phyloP scores from a whole-genome alignment of 352 stramenopile species.

The Phytophthora quininea region DNA sequence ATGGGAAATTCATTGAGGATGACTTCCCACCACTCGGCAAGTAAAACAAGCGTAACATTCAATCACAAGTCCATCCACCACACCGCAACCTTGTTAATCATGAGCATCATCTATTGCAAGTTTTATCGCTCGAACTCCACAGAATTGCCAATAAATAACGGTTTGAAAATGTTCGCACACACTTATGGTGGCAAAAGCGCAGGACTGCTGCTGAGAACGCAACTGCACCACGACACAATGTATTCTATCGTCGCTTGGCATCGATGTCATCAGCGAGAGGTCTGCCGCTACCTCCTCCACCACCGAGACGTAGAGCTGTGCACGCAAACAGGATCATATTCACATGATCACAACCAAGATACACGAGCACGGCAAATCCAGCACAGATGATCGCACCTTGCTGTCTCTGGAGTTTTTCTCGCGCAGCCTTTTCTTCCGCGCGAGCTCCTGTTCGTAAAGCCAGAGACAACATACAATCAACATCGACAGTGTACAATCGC shows the following conservation, averaged over 20 bases:
- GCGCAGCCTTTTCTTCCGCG: slow-evolving; percentile 74
- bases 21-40: slow-evolving; percentile 78
- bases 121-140: slow-evolving; percentile 16
- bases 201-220: not conserved
- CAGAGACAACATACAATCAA: not conserved
- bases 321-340: too few species aligned
- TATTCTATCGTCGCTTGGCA: slow-evolving; percentile 41
- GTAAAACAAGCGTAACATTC: slow-evolving; percentile 30
- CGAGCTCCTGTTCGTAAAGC: slow-evolving; percentile 47
- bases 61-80: slow-evolving; percentile 27
- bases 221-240: slow-evolving; percentile 14
- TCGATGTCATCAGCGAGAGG: slow-evolving; percentile 22
- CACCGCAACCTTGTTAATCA: not conserved
- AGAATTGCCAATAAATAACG: slow-evolving; percentile 45
- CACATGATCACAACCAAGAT: too few species aligned
- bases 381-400: slow-evolving; percentile 39
- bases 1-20: slow-evolving; percentile 59
- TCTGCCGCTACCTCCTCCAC: slow-evolving; percentile 32
- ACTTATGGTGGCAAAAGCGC: slow-evolving; percentile 1
- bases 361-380: not conserved
- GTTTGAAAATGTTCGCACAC: slow-evolving; percentile 1
- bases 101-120: not conserved
- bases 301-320: slow-evolving; percentile 31
- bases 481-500: not conserved
- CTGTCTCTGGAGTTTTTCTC: slow-evolving; percentile 74